phyloP scores from a whole-genome alignment of 768 basidiomycete genomes.

The Cystofilobasidium ferigula region DNA sequence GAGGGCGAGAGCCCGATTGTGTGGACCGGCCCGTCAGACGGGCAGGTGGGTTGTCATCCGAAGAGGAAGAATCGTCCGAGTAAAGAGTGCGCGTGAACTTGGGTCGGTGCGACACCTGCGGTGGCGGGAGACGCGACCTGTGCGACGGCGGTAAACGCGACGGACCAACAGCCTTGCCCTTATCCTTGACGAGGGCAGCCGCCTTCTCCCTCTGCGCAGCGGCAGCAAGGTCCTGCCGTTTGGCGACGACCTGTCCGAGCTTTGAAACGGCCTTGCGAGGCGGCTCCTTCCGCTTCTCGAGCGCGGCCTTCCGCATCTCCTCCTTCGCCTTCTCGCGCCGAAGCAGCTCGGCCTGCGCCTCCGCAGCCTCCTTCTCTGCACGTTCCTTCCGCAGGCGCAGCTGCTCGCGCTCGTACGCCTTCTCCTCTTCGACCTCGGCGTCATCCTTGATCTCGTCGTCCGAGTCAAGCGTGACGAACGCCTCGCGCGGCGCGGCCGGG shows the following conservation, averaged over 20 bases:
- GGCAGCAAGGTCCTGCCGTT: neutral
- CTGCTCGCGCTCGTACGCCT: neutral
- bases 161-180: neutral
- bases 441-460: neutral
- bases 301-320: neutral
- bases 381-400: neutral
- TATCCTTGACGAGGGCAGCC: neutral
- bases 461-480: neutral
- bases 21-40: too few relatives aligned
- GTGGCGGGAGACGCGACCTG: neutral
- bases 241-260: neutral
- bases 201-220: neutral
- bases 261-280: neutral
- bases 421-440: neutral
- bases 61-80: neutral
- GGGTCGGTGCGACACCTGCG: neutral
- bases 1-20: neutral
- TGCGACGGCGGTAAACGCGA: neutral
- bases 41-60: neutral
- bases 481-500: neutral
- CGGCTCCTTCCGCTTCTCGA: neutral
- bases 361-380: neutral
- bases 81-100: neutral
- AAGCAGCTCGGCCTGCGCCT: neutral
- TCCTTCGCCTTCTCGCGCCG: neutral